Percentiles rank a stretch among this genome's conserved stretches.
Evolutionary conservation across 176 grass and related monocot species (phyloP).

Genomic region (Poa pratensis): DNA sequence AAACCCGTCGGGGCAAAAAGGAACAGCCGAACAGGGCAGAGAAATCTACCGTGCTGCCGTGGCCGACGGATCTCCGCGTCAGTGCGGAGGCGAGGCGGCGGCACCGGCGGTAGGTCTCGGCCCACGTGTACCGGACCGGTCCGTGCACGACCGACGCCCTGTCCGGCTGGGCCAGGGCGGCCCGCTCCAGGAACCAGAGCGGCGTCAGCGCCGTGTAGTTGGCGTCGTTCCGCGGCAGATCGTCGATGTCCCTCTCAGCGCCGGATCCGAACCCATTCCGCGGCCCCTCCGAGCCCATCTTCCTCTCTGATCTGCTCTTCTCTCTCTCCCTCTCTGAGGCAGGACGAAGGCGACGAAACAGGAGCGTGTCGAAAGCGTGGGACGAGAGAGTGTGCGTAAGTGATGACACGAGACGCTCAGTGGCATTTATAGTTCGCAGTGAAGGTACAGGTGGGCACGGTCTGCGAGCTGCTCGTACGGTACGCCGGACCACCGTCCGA

Average conservation of each 20-base stretch:
- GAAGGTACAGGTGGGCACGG: not conserved
- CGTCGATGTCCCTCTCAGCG: slow-evolving; percentile 81
- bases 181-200: slow-evolving; percentile 95
- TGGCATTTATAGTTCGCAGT: slow-evolving; percentile 33
- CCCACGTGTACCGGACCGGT: slow-evolving; percentile 73
- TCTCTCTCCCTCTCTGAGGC: not conserved
- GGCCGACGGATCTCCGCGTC: slow-evolving; percentile 59
- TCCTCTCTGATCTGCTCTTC: not conserved
- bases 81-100: slow-evolving; percentile 89
- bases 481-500: not conserved
- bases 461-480: not conserved
- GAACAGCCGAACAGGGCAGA: not conserved
- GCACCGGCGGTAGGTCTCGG: slow-evolving; percentile 85
- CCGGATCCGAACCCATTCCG: slow-evolving; percentile 10
- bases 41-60: slow-evolving; percentile 61
- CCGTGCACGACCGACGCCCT: slow-evolving; percentile 76
- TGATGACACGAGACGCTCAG: not conserved
- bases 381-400: not conserved
- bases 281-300: slow-evolving; percentile 40
- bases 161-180: slow-evolving; percentile 78
- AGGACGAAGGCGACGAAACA: not conserved
- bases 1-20: not conserved
- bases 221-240: slow-evolving; percentile 85
- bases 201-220: slow-evolving; percentile 91
- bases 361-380: slow-evolving; percentile 3